Percentiles rank a stretch among this genome's conserved stretches.
Evolutionary conservation across 2,329 filamentous ascomycete genomes (phyloP).

Genomic region (Torrubiella hemipterigena): DNA sequence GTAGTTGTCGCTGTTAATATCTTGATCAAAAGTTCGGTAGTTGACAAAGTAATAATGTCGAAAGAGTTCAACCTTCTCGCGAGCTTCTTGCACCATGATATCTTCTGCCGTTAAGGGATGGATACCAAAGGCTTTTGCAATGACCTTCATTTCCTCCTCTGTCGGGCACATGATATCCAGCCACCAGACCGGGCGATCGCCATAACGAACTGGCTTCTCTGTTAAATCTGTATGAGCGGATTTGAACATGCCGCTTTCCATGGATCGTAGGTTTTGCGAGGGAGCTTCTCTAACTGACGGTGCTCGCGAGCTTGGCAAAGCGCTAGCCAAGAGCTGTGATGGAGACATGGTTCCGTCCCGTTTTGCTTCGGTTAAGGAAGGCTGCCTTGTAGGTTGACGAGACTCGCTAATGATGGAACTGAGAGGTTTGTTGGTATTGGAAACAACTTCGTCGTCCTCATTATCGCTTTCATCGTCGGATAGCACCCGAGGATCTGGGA

Average conservation of each 20-base stretch:
- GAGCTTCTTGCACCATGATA: conserved; percentile 93
- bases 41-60: conserved; percentile 98
- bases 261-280: background rate
- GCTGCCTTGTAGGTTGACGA: conserved; percentile 30
- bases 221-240: conserved; percentile 14
- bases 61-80: conserved; percentile 96
- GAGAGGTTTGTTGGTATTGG: conserved; percentile 13
- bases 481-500: conserved; percentile 70
- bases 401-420: conserved; percentile 25
- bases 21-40: conserved; percentile 95
- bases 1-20: conserved; percentile 77
- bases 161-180: conserved; percentile 85
- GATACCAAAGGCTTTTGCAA: conserved; percentile 88
- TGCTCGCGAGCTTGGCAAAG: conserved; percentile 15
- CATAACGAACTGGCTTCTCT: conserved; percentile 45
- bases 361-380: conserved; percentile 25
- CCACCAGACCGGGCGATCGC: conserved; percentile 91
- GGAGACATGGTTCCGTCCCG: conserved; percentile 17
- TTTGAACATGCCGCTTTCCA: conserved; percentile 14
- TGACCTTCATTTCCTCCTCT: conserved; percentile 87
- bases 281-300: conserved; percentile 37
- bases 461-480: conserved; percentile 63
- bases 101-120: conserved; percentile 93
- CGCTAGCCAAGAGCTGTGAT: conserved; percentile 13
- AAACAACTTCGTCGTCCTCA: conserved; percentile 29